A percentile compares a stretch with the other conserved stretches of the same genome.
Evolutionary conservation across 352 stramenopile species (phyloP).

Genomic region (Aphanomyces cochlioides): DNA sequence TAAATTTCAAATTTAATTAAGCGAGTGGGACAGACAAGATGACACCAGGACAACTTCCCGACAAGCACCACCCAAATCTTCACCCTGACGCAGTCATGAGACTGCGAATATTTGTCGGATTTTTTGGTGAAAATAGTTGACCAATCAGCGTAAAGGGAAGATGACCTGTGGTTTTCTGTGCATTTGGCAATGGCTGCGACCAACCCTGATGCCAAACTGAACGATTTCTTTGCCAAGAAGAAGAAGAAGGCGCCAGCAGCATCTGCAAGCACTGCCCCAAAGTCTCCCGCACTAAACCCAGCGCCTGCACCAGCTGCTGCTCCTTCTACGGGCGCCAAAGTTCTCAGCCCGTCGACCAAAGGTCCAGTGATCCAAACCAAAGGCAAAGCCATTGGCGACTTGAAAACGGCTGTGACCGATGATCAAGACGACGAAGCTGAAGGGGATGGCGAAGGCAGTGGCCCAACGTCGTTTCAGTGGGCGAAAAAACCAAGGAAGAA

Average conservation of each 20-base stretch:
- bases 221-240: slow-evolving; percentile 30
- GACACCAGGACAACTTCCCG: no score
- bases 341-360: slow-evolving; percentile 1
- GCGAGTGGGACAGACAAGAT: no score
- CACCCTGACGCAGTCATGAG: no score
- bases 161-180: background rate
- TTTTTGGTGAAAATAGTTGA: background rate
- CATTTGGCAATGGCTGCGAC: background rate
- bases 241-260: slow-evolving; percentile 23
- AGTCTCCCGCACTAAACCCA: background rate
- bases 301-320: background rate
- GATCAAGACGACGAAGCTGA: slow-evolving; percentile 15
- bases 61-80: no score
- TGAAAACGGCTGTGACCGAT: background rate
- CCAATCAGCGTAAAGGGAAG: background rate
- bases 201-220: slow-evolving; percentile 26
- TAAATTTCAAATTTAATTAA: no score
- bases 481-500: slow-evolving; percentile 28
- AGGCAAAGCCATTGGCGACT: slow-evolving; percentile 20
- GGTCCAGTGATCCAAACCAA: slow-evolving; percentile 27
- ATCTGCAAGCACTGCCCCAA: background rate
- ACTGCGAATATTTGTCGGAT: background rate
- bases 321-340: background rate
- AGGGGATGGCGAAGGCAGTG: background rate
- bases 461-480: slow-evolving; percentile 14